Evolutionary conservation across 2,329 filamentous ascomycete species (phyloP), one percentile per base, ranked within the genome.

Genomic region (Pyricularia grisea): DNA sequence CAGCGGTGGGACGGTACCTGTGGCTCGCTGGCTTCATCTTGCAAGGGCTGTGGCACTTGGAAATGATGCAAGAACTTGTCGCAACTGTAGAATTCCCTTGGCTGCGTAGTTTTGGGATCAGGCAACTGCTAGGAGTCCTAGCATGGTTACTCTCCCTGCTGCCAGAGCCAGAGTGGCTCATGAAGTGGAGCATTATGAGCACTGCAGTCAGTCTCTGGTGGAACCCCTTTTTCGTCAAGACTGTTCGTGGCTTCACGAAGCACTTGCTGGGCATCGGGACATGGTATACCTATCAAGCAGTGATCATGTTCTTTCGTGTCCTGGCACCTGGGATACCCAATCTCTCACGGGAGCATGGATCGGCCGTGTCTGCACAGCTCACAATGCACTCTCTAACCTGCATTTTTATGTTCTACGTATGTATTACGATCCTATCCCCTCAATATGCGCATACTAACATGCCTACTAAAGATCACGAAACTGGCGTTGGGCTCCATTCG

Each of bases 201-300:
- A 84, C 84, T 50, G 72, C 87, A 2, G 73, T 84, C 23, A 84
- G 87, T 3, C 77, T 84, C 14, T 90, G 87, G 84, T 92, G 90
- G 90, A 92, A 92, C 71, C 88, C 89, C 0, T 85, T 84, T 70
- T 86, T 91, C 72, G 83, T 86, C 42, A 82, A 89, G 73, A 85
- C 84, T 3, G 80, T 82, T 42, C 81, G 85, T n/a, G 88, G 87
- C 68, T 90, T 85, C 75, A 85, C 82, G 31, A 83, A 80, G 71
- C 88, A 86, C 69, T 81, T 92, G 36, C 76, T 83, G 3, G 89
- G 89, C 0, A 83, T 92, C 14, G 80, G 81, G 3, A 83, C 87
- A 67, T 91, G 91, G 83, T 92, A 92, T 74, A 82, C 82, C 1
- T 85, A 90, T 71, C 91, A 93, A 74, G 75, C 83, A 1, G 75